Evolutionary conservation across 139 green algal species (phyloP), one percentile per base, ranked within the genome.

Genomic region (Asterochloris erici): DNA sequence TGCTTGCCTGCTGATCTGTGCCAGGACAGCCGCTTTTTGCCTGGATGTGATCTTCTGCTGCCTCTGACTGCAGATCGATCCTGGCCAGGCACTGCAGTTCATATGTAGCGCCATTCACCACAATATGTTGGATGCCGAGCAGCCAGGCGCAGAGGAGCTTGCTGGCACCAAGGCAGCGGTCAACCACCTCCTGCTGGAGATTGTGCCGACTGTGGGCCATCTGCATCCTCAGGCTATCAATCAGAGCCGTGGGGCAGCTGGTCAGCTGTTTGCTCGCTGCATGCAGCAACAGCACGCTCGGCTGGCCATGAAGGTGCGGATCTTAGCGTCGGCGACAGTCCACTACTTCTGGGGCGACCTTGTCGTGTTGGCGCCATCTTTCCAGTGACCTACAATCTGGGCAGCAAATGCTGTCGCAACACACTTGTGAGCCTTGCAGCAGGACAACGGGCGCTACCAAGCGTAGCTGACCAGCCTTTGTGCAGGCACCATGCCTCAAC

Each of bases 231-330:
- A 80, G 1, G 14, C 12, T 15, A 9, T 15, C 27, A 62, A 82
- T 9, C 2, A 82, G 78, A 29, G 73, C 13, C 63, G 21, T 73
- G 66, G 66, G 66, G 17, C 27, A 63, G 12, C 63, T 61, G 10
- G 73, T 74, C 63, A 66, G 6, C 27, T n/a, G 16, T 15, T 82
- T 38, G 17, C 63, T 61, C 63, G 68, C 61, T 82, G 78, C 15
- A 62, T 21, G 66, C 19, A 21, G 66, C 66, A 2, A 26, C 12
- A 74, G 63, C 63, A 74, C 28, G 78, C 78, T 23, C 78, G 78
- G 62, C 63, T 82, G 11, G 63, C 78, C 69, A 63, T 82, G 9
- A 82, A 82, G 63, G 78, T 82, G 28, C 16, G 78, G 14, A 54
- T 24, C 71, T 21, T 73, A 73, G 66, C 66, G 9, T 24, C 2